Percentiles rank a stretch among this genome's conserved stretches.
Conservation (phyloP, 768 basidiomycete genomes). For the Amanita phalloides region DNA sequence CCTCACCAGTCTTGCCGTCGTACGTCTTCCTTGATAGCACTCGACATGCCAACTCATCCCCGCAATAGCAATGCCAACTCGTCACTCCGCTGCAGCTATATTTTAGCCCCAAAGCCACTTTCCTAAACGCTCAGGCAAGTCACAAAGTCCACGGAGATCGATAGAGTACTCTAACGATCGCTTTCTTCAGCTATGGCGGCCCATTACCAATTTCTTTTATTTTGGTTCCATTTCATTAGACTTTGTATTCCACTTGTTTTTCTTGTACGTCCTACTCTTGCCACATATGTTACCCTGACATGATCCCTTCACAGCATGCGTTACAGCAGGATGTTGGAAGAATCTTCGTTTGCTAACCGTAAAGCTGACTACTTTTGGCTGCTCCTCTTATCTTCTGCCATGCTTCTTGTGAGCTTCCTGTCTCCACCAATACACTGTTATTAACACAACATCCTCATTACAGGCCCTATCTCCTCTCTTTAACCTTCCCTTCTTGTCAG, state of each 20-base stretch:
- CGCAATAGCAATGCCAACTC: slow-evolving; percentile 76
- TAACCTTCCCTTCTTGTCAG: slow-evolving; percentile 89
- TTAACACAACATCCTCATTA: background rate
- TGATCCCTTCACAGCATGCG: slow-evolving; percentile 20
- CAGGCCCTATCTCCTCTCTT: slow-evolving; percentile 79
- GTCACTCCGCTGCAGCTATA: slow-evolving; percentile 89
- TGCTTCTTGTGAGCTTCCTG: slow-evolving; percentile 58
- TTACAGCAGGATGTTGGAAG: slow-evolving; percentile 93
- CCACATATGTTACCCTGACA: background rate
- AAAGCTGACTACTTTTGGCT: slow-evolving; percentile 96
- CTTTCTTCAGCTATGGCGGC: slow-evolving; percentile 65
- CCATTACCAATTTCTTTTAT: slow-evolving; percentile 88
- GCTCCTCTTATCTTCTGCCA: slow-evolving; percentile 67
- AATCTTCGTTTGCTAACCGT: slow-evolving; percentile 86
- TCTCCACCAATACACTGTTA: background rate
- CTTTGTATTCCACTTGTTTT: slow-evolving; percentile 95
- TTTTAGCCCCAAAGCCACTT: slow-evolving; percentile 81
- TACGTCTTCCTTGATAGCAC: slow-evolving; percentile 29
- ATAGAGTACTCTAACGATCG: slow-evolving; percentile 6
- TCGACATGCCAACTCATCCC: background rate
- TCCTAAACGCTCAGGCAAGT: slow-evolving; percentile 66
- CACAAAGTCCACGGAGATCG: background rate
- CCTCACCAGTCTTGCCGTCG: slow-evolving; percentile 76
- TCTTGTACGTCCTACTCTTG: slow-evolving; percentile 60
- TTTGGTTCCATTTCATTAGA: slow-evolving; percentile 91